A percentile compares a stretch with the other conserved stretches of the same genome.
These are phyloP conservation scores for Alternaria novae-zelandiae DNA, from an alignment of 2,329 filamentous ascomycete species.

Conservation along the genomic window DNA sequence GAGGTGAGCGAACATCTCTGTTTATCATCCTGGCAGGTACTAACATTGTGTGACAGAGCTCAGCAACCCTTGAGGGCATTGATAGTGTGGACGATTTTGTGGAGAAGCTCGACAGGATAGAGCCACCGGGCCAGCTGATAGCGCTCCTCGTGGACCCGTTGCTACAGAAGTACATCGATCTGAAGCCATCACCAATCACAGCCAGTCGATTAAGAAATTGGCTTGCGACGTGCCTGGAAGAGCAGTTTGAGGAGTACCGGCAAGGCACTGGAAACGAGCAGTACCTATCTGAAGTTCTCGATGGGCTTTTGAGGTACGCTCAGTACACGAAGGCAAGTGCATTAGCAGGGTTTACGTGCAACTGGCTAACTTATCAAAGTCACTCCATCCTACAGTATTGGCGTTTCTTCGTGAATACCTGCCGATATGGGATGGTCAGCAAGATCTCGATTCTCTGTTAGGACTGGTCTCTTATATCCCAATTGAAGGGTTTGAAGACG, in stretches of 20 bases:
- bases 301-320: constrained; percentile 41
- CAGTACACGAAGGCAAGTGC: constrained; percentile 43
- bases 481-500: constrained; percentile 59
- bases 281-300: constrained; percentile 40
- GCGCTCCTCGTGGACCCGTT: constrained; percentile 77
- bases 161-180: constrained; percentile 74
- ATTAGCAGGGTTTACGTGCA: not conserved
- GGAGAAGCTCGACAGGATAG: constrained; percentile 75
- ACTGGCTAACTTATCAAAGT: constrained; percentile 29
- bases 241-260: constrained; percentile 37
- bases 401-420: constrained; percentile 47
- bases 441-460: constrained; percentile 54
- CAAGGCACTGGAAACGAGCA: constrained; percentile 20
- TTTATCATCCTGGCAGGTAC: not conserved
- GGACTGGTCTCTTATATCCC: constrained; percentile 53
- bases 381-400: constrained; percentile 35
- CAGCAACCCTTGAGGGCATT: constrained; percentile 73
- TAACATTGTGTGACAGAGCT: constrained; percentile 34
- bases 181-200: constrained; percentile 48
- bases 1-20: constrained; percentile 54
- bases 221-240: constrained; percentile 47
- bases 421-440: constrained; percentile 45
- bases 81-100: constrained; percentile 74
- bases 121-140: constrained; percentile 81
- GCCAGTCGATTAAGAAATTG: constrained; percentile 45